Evolutionary conservation across 2,329 filamentous ascomycete genomes (phyloP).

Genomic region (Juglanconis juglandina): DNA sequence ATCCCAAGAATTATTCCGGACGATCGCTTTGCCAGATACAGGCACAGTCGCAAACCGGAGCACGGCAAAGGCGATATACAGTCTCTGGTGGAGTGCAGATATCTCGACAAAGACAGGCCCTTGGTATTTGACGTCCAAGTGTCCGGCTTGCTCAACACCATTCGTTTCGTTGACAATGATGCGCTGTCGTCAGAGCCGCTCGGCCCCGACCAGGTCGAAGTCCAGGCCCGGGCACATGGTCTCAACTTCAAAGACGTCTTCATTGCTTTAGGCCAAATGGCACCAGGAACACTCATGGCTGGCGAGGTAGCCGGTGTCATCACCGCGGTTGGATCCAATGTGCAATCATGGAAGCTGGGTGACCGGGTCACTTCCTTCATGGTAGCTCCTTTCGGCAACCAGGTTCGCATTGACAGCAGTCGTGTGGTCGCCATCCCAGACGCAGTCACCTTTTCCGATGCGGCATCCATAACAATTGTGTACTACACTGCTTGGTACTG

Average conservation of each 20-base stretch:
- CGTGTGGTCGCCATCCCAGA: background rate
- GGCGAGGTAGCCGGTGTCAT: conserved; percentile 33
- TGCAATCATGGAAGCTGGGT: too few species aligned
- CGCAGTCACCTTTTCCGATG: conserved; percentile 14
- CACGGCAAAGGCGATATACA: too few species aligned
- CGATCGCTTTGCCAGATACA: too few species aligned
- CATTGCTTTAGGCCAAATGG: conserved; percentile 32
- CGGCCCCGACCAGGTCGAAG: conserved; percentile 20
- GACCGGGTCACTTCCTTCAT: too few species aligned
- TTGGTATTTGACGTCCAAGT: too few species aligned
- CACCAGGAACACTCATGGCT: conserved; percentile 26
- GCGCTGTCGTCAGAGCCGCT: conserved; percentile 7
- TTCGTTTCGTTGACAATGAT: conserved; percentile 19
- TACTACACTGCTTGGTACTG: conserved; percentile 36
- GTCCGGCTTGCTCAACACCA: conserved; percentile 10
- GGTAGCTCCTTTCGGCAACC: too few species aligned
- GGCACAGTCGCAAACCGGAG: too few species aligned
- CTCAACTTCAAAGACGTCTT: conserved; percentile 36
- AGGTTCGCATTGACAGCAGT: too few species aligned
- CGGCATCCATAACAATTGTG: conserved; percentile 5
- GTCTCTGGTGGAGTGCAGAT: too few species aligned
- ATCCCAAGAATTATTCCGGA: too few species aligned
- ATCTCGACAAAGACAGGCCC: too few species aligned
- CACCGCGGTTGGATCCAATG: conserved; percentile 26
- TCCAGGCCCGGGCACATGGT: conserved; percentile 23